A percentile compares a stretch with the other conserved stretches of the same genome.
Evolutionary conservation across 2,329 filamentous ascomycete genomes (phyloP).

Genomic region (Aspergillus floridensis): DNA sequence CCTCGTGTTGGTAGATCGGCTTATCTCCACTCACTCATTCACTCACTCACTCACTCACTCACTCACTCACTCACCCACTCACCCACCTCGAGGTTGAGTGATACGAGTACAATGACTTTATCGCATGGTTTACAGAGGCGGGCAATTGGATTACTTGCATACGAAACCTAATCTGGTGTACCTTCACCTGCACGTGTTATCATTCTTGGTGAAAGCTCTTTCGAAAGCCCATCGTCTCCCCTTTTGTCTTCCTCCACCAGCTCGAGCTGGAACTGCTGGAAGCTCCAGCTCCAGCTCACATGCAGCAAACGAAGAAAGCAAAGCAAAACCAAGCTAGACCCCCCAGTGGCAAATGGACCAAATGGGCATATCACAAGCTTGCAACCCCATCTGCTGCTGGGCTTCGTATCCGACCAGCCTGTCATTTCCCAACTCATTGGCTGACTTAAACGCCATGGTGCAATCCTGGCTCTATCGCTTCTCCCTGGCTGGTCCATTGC

Average conservation of each 20-base stretch:
- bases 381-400: neutral
- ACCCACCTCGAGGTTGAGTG: too few species aligned
- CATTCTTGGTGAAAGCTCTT: neutral
- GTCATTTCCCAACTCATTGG: constrained; percentile 1
- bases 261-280: too few species aligned
- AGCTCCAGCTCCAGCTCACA: neutral
- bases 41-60: too few species aligned
- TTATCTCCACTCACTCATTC: too few species aligned
- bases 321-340: neutral
- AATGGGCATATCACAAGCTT: constrained; percentile 1
- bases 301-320: neutral
- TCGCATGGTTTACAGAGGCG: too few species aligned
- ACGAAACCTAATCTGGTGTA: neutral
- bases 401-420: constrained; percentile 1
- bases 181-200: too few species aligned
- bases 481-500: constrained; percentile 15
- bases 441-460: constrained; percentile 2
- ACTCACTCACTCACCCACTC: too few species aligned
- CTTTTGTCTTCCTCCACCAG: neutral
- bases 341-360: neutral
- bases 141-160: neutral
- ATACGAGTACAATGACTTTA: too few species aligned
- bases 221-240: neutral
- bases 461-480: constrained; percentile 11
- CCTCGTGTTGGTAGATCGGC: neutral